Conservation (phyloP, 2,329 filamentous ascomycete genomes). For the Coniella lustricola region DNA sequence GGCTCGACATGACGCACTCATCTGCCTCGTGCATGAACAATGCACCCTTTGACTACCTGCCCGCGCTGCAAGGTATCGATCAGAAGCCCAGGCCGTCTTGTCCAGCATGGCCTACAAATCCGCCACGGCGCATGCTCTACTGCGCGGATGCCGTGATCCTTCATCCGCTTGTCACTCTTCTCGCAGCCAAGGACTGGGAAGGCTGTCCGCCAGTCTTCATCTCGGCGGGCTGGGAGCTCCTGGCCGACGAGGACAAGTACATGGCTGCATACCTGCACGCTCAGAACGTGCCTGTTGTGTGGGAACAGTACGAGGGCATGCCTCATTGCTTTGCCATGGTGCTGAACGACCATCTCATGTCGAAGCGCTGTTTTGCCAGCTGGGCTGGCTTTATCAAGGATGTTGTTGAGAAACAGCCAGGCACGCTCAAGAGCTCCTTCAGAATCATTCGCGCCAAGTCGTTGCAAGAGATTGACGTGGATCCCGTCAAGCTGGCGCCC, state of each 20-base stretch:
- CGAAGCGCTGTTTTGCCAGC: conserved; percentile 44
- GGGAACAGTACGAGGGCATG: conserved; percentile 74
- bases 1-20: conserved; percentile 63
- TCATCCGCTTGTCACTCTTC: conserved; percentile 63
- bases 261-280: conserved; percentile 48
- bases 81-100: conserved; percentile 36
- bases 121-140: conserved; percentile 48
- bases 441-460: conserved; percentile 43
- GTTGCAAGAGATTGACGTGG: conserved; percentile 39
- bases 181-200: conserved; percentile 53
- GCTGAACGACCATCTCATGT: conserved; percentile 38
- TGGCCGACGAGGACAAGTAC: conserved; percentile 60
- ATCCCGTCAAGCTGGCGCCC: conserved; percentile 35
- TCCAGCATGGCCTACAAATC: conserved; percentile 48
- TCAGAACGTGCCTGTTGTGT: conserved; percentile 55
- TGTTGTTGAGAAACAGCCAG: conserved; percentile 29
- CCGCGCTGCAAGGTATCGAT: conserved; percentile 30
- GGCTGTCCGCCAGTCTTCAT: conserved; percentile 61
- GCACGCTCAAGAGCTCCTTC: conserved; percentile 32
- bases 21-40: conserved; percentile 49
- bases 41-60: conserved; percentile 56
- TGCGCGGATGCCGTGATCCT: conserved; percentile 44
- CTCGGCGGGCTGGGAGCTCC: conserved; percentile 62
- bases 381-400: conserved; percentile 50
- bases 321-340: conserved; percentile 65